Evolutionary conservation across 768 basidiomycete species (phyloP), one percentile per base, ranked within the genome.

Genomic region (Podaxis sp.): DNA sequence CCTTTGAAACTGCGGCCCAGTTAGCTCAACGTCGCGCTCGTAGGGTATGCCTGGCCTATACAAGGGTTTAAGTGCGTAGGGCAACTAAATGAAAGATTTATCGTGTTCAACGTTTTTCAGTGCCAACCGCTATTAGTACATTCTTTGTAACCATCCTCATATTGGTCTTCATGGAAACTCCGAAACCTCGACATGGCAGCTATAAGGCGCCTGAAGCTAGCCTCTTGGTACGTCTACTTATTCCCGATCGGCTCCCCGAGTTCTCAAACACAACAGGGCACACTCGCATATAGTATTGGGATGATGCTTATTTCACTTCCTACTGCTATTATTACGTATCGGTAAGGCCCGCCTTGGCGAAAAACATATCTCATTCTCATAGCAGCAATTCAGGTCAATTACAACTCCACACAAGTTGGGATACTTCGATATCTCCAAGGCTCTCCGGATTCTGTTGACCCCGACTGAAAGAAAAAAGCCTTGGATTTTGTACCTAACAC

Each of bases 401-500:
- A 93, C 90, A 1, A 95, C 93, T 1, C 93, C 93, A 0, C 85
- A 90, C 73, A 87, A 82, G 70, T 77, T 95, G 38, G 82, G 88
- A 2, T 92, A 84, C 69, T 80, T 89, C 68, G 76, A 81, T 38
- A 77, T 81, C 2, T 69, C 82, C 60, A 78, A 82, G 64, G 84
- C 89, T 19, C 73, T 94, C 15, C 88, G 89, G 22, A 73, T 87
- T 63, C 78, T 95, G 38, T 79, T 95, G 60, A 95, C 93, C 0
- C 89, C 91, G 4, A 93, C 92, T 5, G 93, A 95, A 72, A 85
- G 87, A 57, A 82, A 84, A 30, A 82, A 82, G 9, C 93, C 92
- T 2, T 95, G 92, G 92, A 80, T 88, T 42, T 72, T 95, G 49
- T 95, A 92, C 71, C 68, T 91, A 46, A 93, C 92, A 1, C 93